Evolutionary conservation across 2,329 filamentous ascomycete genomes (phyloP), one percentile per base, ranked within the genome.

Genomic region (Hypoxylon sp.): DNA sequence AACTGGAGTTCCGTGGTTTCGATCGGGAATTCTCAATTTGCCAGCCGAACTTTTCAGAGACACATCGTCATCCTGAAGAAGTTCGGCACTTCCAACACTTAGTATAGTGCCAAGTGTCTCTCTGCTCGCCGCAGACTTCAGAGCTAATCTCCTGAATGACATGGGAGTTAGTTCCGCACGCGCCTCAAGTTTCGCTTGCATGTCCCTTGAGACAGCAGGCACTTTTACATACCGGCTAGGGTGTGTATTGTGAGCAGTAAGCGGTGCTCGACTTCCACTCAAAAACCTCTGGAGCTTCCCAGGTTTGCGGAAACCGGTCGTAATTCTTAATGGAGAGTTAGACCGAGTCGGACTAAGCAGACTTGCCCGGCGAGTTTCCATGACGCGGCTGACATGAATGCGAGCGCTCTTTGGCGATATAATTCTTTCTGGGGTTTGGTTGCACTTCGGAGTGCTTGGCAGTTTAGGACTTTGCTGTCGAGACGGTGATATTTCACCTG

Each of bases 61-160:
- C 2, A 68, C 48, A 29, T 69, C 69, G 35, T 72, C 72, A 37
- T 74, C 77, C 26, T 75, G 73, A 42, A 67, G 76, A 14, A 73
- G 67, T 50, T 85, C 83, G 17, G 82, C 75, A 53, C 83, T 86
- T 5, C 82, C 83, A 8, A 86, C 83, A 65, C 85, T 86, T 56
- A 86, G 73, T 17, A 86, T 85, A 0, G 84, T 86, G 56, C 83
- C 83, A 26, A 86, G 73, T 0, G 83, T 85, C 26, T 85, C 84
- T 68, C 81, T 81, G 72, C 82, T 85, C n/a, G 79, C 72, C 33
- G 83, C 80, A 0, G 78, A 75, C 48, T 79, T 81, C 50, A 84
- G 70, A 5, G 77, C 73, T 10, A 81, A 70, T 44, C 78, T 79
- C 68, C 80, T 82, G 1, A 79, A 76, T 13, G 78, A 74, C 53